These are phyloP conservation scores for Pseudohalonectria lignicola DNA, from an alignment of 2,329 filamentous ascomycete genomes.

Conservation along the genomic window DNA sequence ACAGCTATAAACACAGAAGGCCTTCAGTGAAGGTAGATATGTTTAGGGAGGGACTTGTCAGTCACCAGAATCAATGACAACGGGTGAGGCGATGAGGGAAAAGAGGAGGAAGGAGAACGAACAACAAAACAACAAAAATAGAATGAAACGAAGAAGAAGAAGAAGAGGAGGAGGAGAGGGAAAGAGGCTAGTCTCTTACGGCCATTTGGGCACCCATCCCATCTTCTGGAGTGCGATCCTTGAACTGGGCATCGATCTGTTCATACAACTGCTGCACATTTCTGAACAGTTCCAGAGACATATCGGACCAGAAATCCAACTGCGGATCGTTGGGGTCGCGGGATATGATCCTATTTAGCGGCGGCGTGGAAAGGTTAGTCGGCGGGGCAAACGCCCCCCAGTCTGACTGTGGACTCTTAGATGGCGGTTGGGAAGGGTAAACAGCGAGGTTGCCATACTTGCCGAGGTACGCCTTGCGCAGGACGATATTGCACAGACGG, in stretches of 20 bases:
- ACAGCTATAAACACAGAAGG: constrained; percentile 41
- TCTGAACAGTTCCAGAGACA: constrained; percentile 32
- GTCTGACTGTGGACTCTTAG: no score
- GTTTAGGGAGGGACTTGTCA: neutral
- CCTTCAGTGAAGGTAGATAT: constrained; percentile 9
- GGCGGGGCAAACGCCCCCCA: no score
- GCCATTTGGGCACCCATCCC: constrained; percentile 39
- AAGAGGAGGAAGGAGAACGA: neutral
- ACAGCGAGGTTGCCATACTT: constrained; percentile 30
- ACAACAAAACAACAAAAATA: neutral
- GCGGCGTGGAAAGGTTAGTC: no score
- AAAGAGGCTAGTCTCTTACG: constrained; percentile 14
- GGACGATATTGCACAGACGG: constrained; percentile 44
- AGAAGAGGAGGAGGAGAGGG: neutral
- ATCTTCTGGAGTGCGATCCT: constrained; percentile 28
- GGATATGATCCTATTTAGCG: constrained; percentile 27
- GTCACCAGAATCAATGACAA: no score
- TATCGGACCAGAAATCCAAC: constrained; percentile 24
- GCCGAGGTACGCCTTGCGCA: constrained; percentile 45
- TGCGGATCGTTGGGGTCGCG: constrained; percentile 20
- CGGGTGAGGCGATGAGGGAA: no score
- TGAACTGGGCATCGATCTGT: constrained; percentile 38
- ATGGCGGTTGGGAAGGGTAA: neutral
- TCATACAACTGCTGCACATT: constrained; percentile 33
- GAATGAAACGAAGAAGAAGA: neutral